Evolutionary conservation across 345 rosid genomes (phyloP), one percentile per base, ranked within the genome.

Genomic region (Pugionium cornutum): DNA sequence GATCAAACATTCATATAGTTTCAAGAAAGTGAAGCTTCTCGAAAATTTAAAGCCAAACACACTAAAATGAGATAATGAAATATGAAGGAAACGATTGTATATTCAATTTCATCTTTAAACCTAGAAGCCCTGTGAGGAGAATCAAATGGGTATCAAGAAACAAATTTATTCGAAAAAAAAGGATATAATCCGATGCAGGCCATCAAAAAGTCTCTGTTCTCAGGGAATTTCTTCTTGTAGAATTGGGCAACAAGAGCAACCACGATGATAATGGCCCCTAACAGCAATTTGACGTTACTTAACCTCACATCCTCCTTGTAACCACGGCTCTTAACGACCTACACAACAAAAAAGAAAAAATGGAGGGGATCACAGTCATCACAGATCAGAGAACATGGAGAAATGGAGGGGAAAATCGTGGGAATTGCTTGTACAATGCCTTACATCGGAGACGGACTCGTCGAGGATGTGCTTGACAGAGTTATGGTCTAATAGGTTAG

Each of bases 221-320:
- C 88, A 1, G 92, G 91, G 75, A 87, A 89, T 76, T 92, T 92
- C 84, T 89, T 89, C 18, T 89, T 92, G 92, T 92, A 92, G 64
- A 92, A 92, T 76, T 92, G 98, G 70, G 96, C 98, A 68, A 87
- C 62, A 49, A 92, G 84, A 47, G 98, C 98, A 46, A 89, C 82
- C 6, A 60, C 69, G 29, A 92, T 85, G 40, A 84, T 80, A 36
- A 84, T 69, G 28, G 75, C 10, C 46, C 98, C 98, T 62, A 89
- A 41, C 11, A 85, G 33, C 76, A 92, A 42, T 64, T 83, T 82
- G 4, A 82, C 11, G 68, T 92, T 92, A 85, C 92, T 92, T 79
- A 84, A 58, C 76, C 84, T 78, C 77, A 85, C 87, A 78, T 92
- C 82, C 64, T 92, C 96, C 54, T 53, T 79, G 47, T 84, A 87